Percentiles rank a stretch among this genome's conserved stretches.
Conservation (phyloP, 2,329 filamentous ascomycete species). For the Colletotrichum horii region DNA sequence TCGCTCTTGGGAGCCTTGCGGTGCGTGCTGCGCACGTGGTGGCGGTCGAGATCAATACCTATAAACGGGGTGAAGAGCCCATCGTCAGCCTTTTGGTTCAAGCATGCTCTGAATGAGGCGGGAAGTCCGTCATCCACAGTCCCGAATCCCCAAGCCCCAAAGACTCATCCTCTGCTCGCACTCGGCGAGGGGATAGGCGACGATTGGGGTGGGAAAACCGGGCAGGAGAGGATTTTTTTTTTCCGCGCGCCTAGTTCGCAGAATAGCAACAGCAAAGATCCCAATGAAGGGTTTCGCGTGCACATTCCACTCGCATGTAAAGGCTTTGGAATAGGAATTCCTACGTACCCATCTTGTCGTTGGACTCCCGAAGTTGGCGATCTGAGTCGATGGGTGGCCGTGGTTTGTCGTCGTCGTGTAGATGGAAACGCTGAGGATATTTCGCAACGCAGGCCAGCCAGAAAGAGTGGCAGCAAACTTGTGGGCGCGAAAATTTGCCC, state of each 20-base stretch:
- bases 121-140: slow-evolving; percentile 24
- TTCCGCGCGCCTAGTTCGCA: slow-evolving; percentile 23
- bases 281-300: slow-evolving; percentile 4
- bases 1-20: slow-evolving; percentile 97
- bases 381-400: slow-evolving; percentile 36
- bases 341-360: slow-evolving; percentile 69
- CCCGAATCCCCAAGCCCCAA: background rate
- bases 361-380: slow-evolving; percentile 47
- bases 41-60: slow-evolving; percentile 76
- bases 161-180: background rate
- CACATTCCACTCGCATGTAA: slow-evolving; percentile 38
- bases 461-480: background rate
- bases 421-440: slow-evolving; percentile 3
- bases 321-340: slow-evolving; percentile 40
- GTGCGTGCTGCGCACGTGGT: slow-evolving; percentile 76
- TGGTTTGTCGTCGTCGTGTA: slow-evolving; percentile 34
- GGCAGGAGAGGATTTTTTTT: slow-evolving; percentile 23
- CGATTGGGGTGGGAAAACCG: background rate
- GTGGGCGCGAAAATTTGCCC: slow-evolving; percentile 4
- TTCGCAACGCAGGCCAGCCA: background rate
- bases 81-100: slow-evolving; percentile 67
- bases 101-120: slow-evolving; percentile 63
- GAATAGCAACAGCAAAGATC: slow-evolving; percentile 11
- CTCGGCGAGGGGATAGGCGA: background rate
- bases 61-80: slow-evolving; percentile 47